Evolutionary conservation across 2,329 filamentous ascomycete genomes (phyloP).

Genomic region (Diaporthe sp.): DNA sequence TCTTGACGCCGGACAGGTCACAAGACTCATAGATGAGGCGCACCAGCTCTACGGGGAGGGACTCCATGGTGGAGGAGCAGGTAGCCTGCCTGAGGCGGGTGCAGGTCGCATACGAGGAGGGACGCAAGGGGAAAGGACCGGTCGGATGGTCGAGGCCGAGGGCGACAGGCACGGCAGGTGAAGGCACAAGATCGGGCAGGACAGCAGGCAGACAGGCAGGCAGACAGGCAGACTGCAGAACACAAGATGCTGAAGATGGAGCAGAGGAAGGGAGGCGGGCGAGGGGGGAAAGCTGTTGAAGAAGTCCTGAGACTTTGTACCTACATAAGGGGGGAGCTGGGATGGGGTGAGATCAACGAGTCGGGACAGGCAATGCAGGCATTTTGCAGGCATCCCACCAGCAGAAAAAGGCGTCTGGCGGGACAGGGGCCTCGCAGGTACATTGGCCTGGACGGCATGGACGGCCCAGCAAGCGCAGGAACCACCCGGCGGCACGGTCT

Average conservation of each 20-base stretch:
- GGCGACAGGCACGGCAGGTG: conserved; percentile 11
- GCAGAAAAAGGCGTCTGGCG: neutral
- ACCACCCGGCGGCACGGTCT: conserved; percentile 2
- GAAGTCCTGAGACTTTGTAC: conserved; percentile 29
- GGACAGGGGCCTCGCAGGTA: conserved; percentile 24
- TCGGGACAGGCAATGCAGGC: conserved; percentile 23
- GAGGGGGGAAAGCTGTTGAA: conserved; percentile 14
- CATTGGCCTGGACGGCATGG: conserved; percentile 4
- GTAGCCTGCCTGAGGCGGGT: conserved; percentile 34
- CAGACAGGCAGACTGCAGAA: neutral
- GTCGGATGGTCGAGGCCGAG: conserved; percentile 23
- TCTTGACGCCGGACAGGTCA: conserved; percentile 49
- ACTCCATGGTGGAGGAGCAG: conserved; percentile 35
- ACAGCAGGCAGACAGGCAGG: neutral
- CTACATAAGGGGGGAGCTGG: conserved; percentile 32
- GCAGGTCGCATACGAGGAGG: conserved; percentile 32
- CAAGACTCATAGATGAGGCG: conserved; percentile 55
- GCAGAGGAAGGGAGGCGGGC: conserved; percentile 17
- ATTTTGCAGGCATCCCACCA: conserved; percentile 9
- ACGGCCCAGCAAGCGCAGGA: conserved; percentile 19
- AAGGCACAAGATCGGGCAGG: neutral
- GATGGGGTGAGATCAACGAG: conserved; percentile 26
- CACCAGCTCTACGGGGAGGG: conserved; percentile 52
- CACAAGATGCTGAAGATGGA: conserved; percentile 21
- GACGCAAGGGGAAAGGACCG: neutral